Percentiles rank a stretch among this genome's conserved stretches.
These are phyloP conservation scores for Monilinia polystroma DNA, from an alignment of 2,329 filamentous ascomycete species.

Conservation along the genomic window DNA sequence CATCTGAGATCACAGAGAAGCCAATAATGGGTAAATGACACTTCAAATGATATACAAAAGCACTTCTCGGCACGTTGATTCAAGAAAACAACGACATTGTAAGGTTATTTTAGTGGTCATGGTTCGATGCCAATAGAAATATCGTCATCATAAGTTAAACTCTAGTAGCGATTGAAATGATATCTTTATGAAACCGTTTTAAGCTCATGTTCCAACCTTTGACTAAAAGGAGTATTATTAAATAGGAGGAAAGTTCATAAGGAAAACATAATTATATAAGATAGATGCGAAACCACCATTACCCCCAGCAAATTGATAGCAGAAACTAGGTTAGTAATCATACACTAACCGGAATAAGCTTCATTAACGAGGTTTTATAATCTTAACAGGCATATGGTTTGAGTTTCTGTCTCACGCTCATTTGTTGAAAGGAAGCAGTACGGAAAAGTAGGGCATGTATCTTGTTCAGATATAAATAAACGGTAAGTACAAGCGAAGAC, in stretches of 20 bases:
- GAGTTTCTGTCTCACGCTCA: not conserved
- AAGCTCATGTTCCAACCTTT: no score
- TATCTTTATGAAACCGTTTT: not conserved
- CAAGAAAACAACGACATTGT: not conserved
- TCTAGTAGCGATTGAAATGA: not conserved
- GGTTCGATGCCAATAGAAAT: not conserved
- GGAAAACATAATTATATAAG: not conserved
- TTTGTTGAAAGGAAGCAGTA: slow-evolving; percentile 5
- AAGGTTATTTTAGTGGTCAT: not conserved
- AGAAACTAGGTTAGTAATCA: not conserved
- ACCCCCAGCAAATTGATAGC: no score
- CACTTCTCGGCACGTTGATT: not conserved
- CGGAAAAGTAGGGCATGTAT: not conserved
- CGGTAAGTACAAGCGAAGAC: slow-evolving; percentile 4
- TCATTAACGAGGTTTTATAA: not conserved
- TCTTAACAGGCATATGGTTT: not conserved
- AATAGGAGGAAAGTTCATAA: not conserved
- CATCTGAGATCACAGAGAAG: not conserved
- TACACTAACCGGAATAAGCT: not conserved
- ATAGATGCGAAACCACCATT: not conserved
- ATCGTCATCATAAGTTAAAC: not conserved
- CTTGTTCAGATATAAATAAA: not conserved
- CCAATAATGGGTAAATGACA: not conserved
- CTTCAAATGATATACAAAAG: not conserved
- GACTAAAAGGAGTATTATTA: not conserved